phyloP scores from a whole-genome alignment of 495 filamentous ascomycete genomes.

The Extremus antarcticus region DNA sequence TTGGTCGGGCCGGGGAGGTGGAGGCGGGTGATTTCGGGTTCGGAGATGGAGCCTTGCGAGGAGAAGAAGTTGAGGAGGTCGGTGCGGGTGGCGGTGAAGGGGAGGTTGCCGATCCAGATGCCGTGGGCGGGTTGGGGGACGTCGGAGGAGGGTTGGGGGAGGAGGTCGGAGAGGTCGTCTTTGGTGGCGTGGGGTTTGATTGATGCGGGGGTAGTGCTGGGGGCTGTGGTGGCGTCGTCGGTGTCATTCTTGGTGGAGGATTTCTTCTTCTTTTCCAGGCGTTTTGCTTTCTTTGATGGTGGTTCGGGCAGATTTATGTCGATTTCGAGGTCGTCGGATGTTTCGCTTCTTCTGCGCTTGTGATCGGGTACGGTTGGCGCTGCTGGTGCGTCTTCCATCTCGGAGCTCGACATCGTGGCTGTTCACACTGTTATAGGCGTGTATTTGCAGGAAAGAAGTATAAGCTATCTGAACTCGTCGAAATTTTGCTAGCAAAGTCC shows the following conservation, averaged over 20 bases:
- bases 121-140: slow-evolving; percentile 52
- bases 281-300: slow-evolving; percentile 67
- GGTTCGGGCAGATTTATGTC: slow-evolving; percentile 81
- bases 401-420: too few relatives aligned
- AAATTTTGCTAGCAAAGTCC: too few relatives aligned
- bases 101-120: slow-evolving; percentile 92
- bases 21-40: slow-evolving; percentile 65
- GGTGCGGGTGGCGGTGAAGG: slow-evolving; percentile 60
- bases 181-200: not conserved
- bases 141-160: slow-evolving; percentile 1
- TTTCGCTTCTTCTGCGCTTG: slow-evolving; percentile 32
- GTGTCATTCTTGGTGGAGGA: slow-evolving; percentile 21
- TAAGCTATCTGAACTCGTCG: too few relatives aligned
- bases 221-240: not conserved
- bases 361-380: too few relatives aligned
- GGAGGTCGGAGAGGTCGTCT: not conserved
- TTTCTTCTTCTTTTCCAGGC: slow-evolving; percentile 39
- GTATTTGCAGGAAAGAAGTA: slow-evolving; percentile 3
- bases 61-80: slow-evolving; percentile 68
- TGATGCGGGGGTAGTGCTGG: not conserved
- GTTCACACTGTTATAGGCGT: not conserved
- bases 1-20: slow-evolving; percentile 53
- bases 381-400: too few relatives aligned
- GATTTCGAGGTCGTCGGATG: slow-evolving; percentile 62
- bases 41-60: slow-evolving; percentile 54